Conservation (phyloP, 2,329 filamentous ascomycete species). For the Trichoderma asperellum region DNA sequence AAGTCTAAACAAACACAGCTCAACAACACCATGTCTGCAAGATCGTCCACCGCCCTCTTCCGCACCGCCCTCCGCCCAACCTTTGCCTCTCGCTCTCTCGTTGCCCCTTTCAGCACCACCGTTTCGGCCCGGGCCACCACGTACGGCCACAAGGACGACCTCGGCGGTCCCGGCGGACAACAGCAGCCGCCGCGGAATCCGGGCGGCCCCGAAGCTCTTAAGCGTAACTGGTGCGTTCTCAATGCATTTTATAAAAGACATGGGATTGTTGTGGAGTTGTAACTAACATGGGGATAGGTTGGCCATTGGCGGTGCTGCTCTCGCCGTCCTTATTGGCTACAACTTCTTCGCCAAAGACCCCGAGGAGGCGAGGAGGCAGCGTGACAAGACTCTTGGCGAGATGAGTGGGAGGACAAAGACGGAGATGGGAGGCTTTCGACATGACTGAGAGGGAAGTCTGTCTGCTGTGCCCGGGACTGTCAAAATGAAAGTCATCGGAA, state of each 20-base stretch:
- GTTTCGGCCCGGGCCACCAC: background rate
- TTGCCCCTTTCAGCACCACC: conserved; percentile 18
- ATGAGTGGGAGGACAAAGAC: conserved; percentile 40
- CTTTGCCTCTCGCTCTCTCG: conserved; percentile 15
- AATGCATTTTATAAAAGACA: background rate
- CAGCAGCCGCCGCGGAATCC: conserved; percentile 36
- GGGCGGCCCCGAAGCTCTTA: conserved; percentile 37
- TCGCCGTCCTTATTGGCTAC: conserved; percentile 36
- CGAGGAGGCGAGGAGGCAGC: conserved; percentile 25
- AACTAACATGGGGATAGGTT: too few species aligned
- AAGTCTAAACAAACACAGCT: background rate
- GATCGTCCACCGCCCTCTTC: conserved; percentile 5
- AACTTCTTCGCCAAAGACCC: conserved; percentile 38
- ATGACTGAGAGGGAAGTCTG: conserved; percentile 33
- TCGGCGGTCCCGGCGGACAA: conserved; percentile 45
- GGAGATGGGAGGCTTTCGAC: conserved; percentile 39
- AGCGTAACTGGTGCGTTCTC: conserved; percentile 40
- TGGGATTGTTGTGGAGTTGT: too few species aligned
- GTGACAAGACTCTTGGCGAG: conserved; percentile 35
- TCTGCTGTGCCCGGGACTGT: conserved; percentile 15
- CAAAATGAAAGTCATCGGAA: background rate
- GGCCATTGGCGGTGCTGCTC: conserved; percentile 37
- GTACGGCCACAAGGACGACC: conserved; percentile 32
- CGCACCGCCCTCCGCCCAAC: conserved; percentile 19
- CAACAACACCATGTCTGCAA: conserved; percentile 9